Conservation (phyloP, 176 grass and related monocot genomes). For the Zizania latifolia region DNA sequence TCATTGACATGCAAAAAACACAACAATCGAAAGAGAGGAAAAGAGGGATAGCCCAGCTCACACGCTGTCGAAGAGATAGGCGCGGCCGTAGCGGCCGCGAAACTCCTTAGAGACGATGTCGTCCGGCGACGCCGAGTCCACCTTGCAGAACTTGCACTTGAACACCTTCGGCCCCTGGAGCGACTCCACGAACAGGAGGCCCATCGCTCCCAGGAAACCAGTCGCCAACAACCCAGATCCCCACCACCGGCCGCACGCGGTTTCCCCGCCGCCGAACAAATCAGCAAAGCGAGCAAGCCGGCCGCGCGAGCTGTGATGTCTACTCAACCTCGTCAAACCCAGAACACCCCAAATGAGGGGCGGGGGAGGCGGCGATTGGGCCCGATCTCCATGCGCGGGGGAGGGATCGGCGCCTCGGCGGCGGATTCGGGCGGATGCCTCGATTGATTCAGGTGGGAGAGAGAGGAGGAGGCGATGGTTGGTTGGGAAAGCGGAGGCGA, state of each 20-base stretch:
- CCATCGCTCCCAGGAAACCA: conserved; percentile 33
- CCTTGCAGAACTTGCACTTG: conserved; percentile 70
- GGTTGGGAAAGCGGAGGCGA: conserved; percentile 29
- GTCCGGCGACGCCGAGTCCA: conserved; percentile 73
- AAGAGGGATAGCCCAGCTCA: conserved; percentile 34
- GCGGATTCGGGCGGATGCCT: background rate
- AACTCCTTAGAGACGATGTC: conserved; percentile 82
- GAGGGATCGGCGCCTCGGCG: conserved; percentile 8
- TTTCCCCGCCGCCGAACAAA: conserved; percentile 15
- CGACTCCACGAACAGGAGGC: conserved; percentile 71
- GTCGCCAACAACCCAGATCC: conserved; percentile 11
- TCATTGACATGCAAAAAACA: background rate
- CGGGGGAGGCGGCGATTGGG: background rate
- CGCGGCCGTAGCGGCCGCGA: conserved; percentile 57
- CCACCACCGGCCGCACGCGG: background rate
- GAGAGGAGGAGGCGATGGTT: background rate
- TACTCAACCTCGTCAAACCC: conserved; percentile 26
- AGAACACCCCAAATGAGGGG: background rate
- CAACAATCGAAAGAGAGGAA: background rate
- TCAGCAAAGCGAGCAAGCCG: conserved; percentile 23
- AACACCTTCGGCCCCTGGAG: conserved; percentile 76
- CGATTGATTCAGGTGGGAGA: conserved; percentile 18
- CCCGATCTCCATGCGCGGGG: conserved; percentile 2
- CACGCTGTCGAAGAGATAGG: conserved; percentile 82
- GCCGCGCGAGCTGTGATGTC: background rate